Evolutionary conservation across 306 rosid genomes (phyloP), one percentile per base, ranked within the genome.

Genomic region (Lagenaria siceraria): DNA sequence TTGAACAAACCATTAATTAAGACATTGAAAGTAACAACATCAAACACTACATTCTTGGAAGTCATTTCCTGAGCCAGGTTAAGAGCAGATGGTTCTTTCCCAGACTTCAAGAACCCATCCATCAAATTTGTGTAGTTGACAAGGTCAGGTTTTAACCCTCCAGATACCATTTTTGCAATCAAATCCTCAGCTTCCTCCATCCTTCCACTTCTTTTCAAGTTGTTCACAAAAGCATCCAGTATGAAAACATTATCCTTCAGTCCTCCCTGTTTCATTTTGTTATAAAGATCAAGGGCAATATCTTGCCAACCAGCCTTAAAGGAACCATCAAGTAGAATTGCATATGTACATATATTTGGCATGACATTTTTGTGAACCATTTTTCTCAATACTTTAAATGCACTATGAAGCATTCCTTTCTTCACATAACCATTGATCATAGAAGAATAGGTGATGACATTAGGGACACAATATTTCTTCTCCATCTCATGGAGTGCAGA

Each of bases 1-100:
- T 87, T 86, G 84, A 92, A 78, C 78, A 92, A 83, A 72, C 99
- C 93, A 48, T 88, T 95, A 70, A 88, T 83, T 80, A 87, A 83
- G 78, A 86, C 97, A 88, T 95, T 95, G 82, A 86, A 95, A 64
- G 99, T 93, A 79, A 90, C 87, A 77, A 89, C 83, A 86, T 95
- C 97, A 78, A 92, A 83, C 83, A 64, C 84, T 10, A 79, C 79
- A 71, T 81, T 83, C 81, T 83, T 88, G 77, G 91, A 88, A 59
- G 78, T 81, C 97, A 95, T 87, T 87, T 89, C 97, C 84, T 90
- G 92, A 72, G 89, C 86, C 64, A 89, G 52, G 78, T 83, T 80
- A 42, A 92, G 86, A 38, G 97, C 97, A 43, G 83, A 82, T 6
- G 90, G 82, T 62, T 89, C 92, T 7, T 86, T 86, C 81, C 92